Evolutionary conservation across 306 rosid genomes (phyloP), one percentile per base, ranked within the genome.

Genomic region (Abrus pulchellus): DNA sequence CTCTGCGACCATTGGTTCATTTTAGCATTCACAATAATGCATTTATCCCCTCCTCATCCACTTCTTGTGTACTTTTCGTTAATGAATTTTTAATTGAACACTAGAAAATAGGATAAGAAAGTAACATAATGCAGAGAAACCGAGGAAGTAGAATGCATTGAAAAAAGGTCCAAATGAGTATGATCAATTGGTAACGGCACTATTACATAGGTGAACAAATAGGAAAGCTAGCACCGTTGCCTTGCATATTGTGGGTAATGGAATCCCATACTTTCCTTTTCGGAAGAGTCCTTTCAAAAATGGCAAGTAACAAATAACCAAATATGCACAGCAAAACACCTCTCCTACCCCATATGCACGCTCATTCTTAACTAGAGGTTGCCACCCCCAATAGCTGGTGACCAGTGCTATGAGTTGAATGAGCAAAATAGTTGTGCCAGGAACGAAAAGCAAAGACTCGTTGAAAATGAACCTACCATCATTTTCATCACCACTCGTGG

Each of bases 211-310:
- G 47, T 61, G 20, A 47, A 89, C 79, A 74, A 89, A 92, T 2
- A 86, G 2, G 3, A 83, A 57, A 27, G 89, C 87, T 36, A 91
- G 14, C 56, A 65, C 71, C 3, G 59, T 43, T 33, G 93, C 84
- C 81, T 85, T 92, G n/a, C 13, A 74, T 48, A 88, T 44, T 67
- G 89, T 88, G 9, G 90, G 41, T 7, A 72, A 20, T 0, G 97
- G 98, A 68, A 92, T 78, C n/a, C 97, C 98, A 80, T 86, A 84
- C 11, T 70, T 83, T 69, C 91, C 94, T 65, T 72, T 87, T 7
- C 71, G 50, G 48, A 88, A 88, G 33, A 94, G 6, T 2, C 97
- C 97, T 27, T 87, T 89, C 38, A 90, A 13, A 80, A 88, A 83
- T 43, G 97, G 93, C 89, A 74, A 83, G 11, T 83, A 85, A 60